Percentiles rank a stretch among this genome's conserved stretches.
phyloP scores from a whole-genome alignment of 2,329 filamentous ascomycete species.

The Exophiala dermatitidis region DNA sequence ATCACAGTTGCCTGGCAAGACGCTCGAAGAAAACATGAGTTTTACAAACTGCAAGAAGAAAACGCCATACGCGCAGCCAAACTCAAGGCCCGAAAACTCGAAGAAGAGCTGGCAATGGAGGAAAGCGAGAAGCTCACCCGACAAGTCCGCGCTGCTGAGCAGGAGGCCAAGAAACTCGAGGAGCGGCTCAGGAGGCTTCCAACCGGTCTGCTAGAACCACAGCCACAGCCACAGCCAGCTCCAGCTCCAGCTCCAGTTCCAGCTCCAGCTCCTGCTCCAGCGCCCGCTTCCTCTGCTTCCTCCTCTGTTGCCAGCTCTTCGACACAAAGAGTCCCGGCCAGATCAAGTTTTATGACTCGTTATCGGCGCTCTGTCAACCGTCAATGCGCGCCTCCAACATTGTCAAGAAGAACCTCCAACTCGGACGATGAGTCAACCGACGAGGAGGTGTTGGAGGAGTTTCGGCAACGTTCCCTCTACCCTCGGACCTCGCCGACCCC shows the following conservation, averaged over 20 bases:
- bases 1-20: not conserved
- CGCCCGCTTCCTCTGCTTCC: not conserved
- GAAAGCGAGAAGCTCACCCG: no score
- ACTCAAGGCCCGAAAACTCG: not conserved
- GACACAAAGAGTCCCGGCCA: not conserved
- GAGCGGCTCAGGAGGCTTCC: not conserved
- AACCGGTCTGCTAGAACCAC: not conserved
- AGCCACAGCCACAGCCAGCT: not conserved
- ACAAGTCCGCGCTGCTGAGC: not conserved
- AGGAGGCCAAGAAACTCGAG: not conserved
- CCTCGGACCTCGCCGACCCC: no score
- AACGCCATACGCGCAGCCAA: not conserved
- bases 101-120: not conserved
- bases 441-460: not conserved
- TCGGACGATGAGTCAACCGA: not conserved
- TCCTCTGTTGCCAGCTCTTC: not conserved
- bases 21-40: not conserved
- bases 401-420: not conserved
- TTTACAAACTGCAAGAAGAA: not conserved
- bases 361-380: no score
- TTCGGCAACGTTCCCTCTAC: not conserved
- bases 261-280: not conserved
- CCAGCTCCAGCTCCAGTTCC: not conserved
- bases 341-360: no score
- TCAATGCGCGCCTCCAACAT: no score